These are phyloP conservation scores for Taphrina populina DNA, from an alignment of 1,139 yeast genomes.

Conservation along the genomic window DNA sequence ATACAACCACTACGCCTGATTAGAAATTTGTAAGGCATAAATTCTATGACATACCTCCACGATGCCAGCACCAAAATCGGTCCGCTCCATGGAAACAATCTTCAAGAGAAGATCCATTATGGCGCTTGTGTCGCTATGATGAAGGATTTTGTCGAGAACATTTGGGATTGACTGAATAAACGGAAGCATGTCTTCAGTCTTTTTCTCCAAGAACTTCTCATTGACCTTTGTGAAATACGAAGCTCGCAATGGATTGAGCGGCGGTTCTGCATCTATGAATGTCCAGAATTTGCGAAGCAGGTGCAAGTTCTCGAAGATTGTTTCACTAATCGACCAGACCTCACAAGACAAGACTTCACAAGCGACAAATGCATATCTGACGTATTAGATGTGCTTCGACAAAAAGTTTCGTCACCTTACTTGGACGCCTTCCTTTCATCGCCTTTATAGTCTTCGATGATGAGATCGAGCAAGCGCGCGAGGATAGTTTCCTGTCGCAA, in stretches of 20 bases:
- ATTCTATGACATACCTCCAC: constrained; percentile 46
- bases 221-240: constrained; percentile 91
- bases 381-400: constrained; percentile 37
- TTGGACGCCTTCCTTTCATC: constrained; percentile 48
- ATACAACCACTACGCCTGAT: constrained; percentile 34
- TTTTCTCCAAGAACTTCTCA: constrained; percentile 89
- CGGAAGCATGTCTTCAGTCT: constrained; percentile 75
- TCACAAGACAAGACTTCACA: constrained; percentile 90
- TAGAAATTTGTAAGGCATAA: not conserved
- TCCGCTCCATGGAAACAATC: constrained; percentile 70
- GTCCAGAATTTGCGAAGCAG: constrained; percentile 75
- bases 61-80: constrained; percentile 60
- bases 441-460: constrained; percentile 49
- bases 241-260: constrained; percentile 72
- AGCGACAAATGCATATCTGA: constrained; percentile 69
- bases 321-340: constrained; percentile 91
- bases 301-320: constrained; percentile 73
- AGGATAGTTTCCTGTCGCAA: constrained; percentile 72
- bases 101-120: constrained; percentile 78
- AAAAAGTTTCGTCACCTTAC: constrained; percentile 42
- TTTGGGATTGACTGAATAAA: constrained; percentile 65
- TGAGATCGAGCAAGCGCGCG: constrained; percentile 63
- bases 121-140: constrained; percentile 80
- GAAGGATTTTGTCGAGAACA: constrained; percentile 67
- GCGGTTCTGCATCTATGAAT: constrained; percentile 62